Base-by-base conservation (phyloP, 345 rosid genomes). In the Schrenkiella parvula region DNA sequence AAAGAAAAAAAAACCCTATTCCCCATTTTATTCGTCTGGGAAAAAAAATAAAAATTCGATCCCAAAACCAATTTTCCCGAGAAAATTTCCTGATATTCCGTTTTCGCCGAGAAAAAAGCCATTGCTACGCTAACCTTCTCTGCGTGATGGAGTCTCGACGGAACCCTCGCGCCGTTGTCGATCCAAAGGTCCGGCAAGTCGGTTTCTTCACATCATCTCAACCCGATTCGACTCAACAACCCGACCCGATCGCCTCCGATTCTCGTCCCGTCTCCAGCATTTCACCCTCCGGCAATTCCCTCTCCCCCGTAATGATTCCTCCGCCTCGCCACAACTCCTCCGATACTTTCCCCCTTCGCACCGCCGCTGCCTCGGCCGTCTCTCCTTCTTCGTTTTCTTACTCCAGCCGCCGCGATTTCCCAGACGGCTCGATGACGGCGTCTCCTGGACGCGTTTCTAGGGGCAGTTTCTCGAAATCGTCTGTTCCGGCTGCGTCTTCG, bases 231-330 rank as follows among this genome's bases (percentile, higher is more conserved):
- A 84, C 87, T 52, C 78, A 80, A 19, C 73, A 73, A 28, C 73
- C 83, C 68, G 83, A 77, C 66, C 82, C 81, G 60, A 64, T 71
- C 80, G 22, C 73, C 13, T 19, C 84, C 39, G 63, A 68, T 17
- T 35, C 82, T 50, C 78, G 82, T 39, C 47, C 84, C 25, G 47
- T 81, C 11, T 19, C 82, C 32, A 71, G 70, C 80, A 56, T 74
- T 66, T 84, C 92, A 25, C 88, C 88, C 15, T 81, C 91, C 39
- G 88, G 80, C 4, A 87, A 84, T 80, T 86, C 90, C 23, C 81
- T 87, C 71, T 90, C 93, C 41, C 92, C 97, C 0, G 96, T 93
- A 70, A 88, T 88, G 87, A 90, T 90, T 75, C 97, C 89, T 48
- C 98, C 96, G n/a, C 90, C 93, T 5, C 93, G 86, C 73, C 90